phyloP scores from a whole-genome alignment of 495 filamentous ascomycete genomes.

The Neurospora cerealis region DNA sequence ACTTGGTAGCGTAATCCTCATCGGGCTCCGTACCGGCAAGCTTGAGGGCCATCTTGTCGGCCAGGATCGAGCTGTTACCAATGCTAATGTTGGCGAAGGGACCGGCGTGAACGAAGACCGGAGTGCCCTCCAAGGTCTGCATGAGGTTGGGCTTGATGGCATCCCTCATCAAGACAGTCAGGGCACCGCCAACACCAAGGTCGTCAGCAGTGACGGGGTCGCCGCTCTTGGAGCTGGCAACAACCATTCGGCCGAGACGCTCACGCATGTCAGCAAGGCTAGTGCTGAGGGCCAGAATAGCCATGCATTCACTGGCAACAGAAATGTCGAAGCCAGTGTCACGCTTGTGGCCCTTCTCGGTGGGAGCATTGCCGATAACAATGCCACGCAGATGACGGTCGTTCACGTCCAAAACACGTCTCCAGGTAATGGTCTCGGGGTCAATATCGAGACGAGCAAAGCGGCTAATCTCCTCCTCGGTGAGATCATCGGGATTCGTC shows the following conservation, averaged over 20 bases:
- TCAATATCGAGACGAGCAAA: conserved; percentile 95
- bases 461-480: conserved; percentile 72
- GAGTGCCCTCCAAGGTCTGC: conserved; percentile 95
- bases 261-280: conserved; percentile 84
- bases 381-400: conserved; percentile 86
- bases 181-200: conserved; percentile 81
- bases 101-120: conserved; percentile 93
- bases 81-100: conserved; percentile 98
- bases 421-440: conserved; percentile 94
- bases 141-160: conserved; percentile 98
- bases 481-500: conserved; percentile 83
- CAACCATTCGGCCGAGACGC: conserved; percentile 91
- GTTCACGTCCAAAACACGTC: conserved; percentile 92
- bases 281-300: conserved; percentile 88
- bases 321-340: conserved; percentile 95
- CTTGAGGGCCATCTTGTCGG: conserved; percentile 91
- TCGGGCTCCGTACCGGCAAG: conserved; percentile 93
- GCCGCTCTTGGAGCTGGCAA: conserved; percentile 72
- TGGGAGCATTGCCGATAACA: conserved; percentile 75
- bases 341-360: conserved; percentile 77
- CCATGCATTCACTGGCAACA: conserved; percentile 97
- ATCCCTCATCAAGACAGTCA: conserved; percentile 93
- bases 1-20: conserved; percentile 74
- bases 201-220: conserved; percentile 96
- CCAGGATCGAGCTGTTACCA: conserved; percentile 86